Base-by-base conservation (phyloP, 208 protist genomes). In the Strigomonas culicis region DNA sequence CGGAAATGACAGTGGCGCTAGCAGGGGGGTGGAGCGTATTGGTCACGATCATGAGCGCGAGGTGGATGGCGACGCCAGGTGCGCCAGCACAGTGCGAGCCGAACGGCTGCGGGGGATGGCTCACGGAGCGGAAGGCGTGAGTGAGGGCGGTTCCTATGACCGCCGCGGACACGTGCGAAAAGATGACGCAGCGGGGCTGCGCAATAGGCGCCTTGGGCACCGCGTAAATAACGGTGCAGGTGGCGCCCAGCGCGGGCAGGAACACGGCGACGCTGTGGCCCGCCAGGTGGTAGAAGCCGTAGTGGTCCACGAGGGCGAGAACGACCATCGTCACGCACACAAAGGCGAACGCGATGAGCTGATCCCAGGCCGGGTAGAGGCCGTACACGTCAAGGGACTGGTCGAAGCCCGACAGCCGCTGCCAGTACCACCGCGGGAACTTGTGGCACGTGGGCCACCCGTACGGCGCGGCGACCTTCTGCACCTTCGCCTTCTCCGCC, bases 21-120 rank as follows among this genome's bases (percentile, higher is more conserved):
- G 80, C 80, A 10, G 86, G 82, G 0, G 80, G 82, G 63, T 89
- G 82, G 72, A 88, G 63, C 6, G 75, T 81, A 68, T 88, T 88
- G 21, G 78, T 88, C n/a, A 79, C 24, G 52, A 69, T 73, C 80
- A 89, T 87, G 4, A 88, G 50, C 1, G 71, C 77, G 8, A 87
- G 53, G 36, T 87, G 82, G 55, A 87, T 31, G 15, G 59, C 76
- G 17, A 92, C 77, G n/a, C 68, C 86, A 13, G 87, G 73, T 19
- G 82, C 72, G n/a, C 74, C 79, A 15, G 72, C 86, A 31, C 61
- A 74, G 59, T 85, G 70, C n/a, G 74, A 63, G 31, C 79, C 79
- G 61, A 83, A 88, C 1, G 70, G 70, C 52, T 80, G 67, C 39
- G 77, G 43, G 2, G 63, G 47, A 7, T 6, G 49, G 36, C 13